A percentile compares a stretch with the other conserved stretches of the same genome.
phyloP scores from a whole-genome alignment of 2,329 filamentous ascomycete genomes.

The Graphilbum sp. region DNA sequence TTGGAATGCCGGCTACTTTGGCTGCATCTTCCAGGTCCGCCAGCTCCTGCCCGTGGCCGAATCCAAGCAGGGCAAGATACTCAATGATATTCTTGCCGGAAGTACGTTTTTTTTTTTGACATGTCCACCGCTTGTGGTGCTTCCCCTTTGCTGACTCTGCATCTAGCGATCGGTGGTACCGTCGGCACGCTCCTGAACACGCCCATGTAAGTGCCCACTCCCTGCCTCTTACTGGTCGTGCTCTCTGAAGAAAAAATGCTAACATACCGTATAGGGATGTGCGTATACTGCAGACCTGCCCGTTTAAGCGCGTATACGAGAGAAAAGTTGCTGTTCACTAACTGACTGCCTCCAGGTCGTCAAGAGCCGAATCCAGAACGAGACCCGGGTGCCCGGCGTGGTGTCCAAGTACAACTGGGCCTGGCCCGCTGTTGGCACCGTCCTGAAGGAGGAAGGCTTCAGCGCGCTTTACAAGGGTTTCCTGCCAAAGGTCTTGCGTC shows the following conservation, averaged over 20 bases:
- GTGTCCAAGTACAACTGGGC: slow-evolving; percentile 98
- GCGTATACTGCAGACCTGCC: too few relatives aligned
- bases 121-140: not conserved
- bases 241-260: not conserved
- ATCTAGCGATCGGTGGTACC: slow-evolving; percentile 58
- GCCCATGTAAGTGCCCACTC: slow-evolving; percentile 62
- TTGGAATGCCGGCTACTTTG: slow-evolving; percentile 96
- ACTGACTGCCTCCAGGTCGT: slow-evolving; percentile 45
- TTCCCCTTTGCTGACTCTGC: not conserved
- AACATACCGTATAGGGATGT: slow-evolving; percentile 3
- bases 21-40: slow-evolving; percentile 95
- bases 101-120: slow-evolving; percentile 12
- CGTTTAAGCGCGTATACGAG: not conserved
- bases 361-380: slow-evolving; percentile 97
- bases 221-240: not conserved
- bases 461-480: slow-evolving; percentile 93
- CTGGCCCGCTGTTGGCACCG: slow-evolving; percentile 68
- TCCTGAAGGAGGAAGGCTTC: slow-evolving; percentile 89
- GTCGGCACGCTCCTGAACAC: slow-evolving; percentile 84
- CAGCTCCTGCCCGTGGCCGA: slow-evolving; percentile 65
- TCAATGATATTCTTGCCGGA: slow-evolving; percentile 78
- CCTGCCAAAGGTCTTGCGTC: slow-evolving; percentile 76
- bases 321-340: slow-evolving; percentile 1
- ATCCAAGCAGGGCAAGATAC: slow-evolving; percentile 64
- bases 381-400: slow-evolving; percentile 61